Base-by-base conservation (phyloP, 2,329 filamentous ascomycete species). In the Alternaria solani region DNA sequence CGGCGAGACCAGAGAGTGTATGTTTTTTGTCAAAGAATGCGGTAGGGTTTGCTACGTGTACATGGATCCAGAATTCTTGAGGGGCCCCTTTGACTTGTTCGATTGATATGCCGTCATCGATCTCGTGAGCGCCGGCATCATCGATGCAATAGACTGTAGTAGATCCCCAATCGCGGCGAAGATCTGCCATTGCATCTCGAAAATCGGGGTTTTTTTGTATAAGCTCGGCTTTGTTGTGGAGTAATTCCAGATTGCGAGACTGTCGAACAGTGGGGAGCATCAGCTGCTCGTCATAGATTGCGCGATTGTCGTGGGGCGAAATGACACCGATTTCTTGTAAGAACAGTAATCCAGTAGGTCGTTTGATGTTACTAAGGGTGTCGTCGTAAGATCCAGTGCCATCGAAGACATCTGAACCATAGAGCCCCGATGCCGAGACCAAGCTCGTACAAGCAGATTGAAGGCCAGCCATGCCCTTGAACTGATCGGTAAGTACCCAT, bases 21-120 rank as follows among this genome's bases (percentile, higher is more conserved):
- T 88, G 87, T 23, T 86, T 81, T 18, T 87, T 86, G 20, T 80
- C 69, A 63, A 95, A 87, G 59, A 87, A 86, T 5, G 92, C 91
- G 2, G 90, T 89, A 8, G 91, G 91, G 70, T 95, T 92, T 14
- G 92, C 92, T 42, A 91, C 85, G 74, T 95, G 92, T 32, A 93
- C 79, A 71, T 93, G 91, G 30, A 94, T 81, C 92, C 92, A 95
- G 70, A 86, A 87, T 65, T 90, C 72, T 25, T 51, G 82, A 74
- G 20, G 82, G 62, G 77, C 77, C 18, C 76, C 80, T 4, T 81
- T 78, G 1, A 89, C 85, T 46, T 78, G 75, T 71, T 93, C 89
- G 7, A 95, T 72, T 1, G 91, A 94, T 8, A 96, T 79, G 1
- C 89, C 92, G 72, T 96, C 92, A 67, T 96, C 92, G 59, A 95